Evolutionary conservation across 805 yeast species (phyloP).

Genomic region (Starmerella gropengiesseri): DNA sequence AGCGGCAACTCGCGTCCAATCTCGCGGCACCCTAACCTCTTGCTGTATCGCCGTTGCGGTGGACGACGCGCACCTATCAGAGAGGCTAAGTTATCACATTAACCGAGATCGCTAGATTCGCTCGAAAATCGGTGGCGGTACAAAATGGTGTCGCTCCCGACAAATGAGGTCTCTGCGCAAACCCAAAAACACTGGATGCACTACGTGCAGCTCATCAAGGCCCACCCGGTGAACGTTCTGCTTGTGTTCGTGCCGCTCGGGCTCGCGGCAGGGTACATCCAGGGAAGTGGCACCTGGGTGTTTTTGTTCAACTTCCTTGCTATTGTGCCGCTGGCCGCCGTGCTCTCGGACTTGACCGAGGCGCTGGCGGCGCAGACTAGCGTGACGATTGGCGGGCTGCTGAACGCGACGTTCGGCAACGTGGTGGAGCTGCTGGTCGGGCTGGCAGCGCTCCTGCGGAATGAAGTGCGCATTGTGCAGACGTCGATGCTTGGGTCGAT

Average conservation of each 20-base stretch:
- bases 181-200: neutral
- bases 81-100: too few species aligned
- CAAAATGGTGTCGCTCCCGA: slow-evolving; percentile 1
- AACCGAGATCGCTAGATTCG: too few species aligned
- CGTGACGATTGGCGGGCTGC: slow-evolving; percentile 84
- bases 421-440: slow-evolving; percentile 96
- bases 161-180: neutral
- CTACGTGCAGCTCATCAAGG: slow-evolving; percentile 13
- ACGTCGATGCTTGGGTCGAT: slow-evolving; percentile 96
- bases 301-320: slow-evolving; percentile 77
- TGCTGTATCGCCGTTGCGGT: too few species aligned
- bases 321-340: slow-evolving; percentile 86
- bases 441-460: slow-evolving; percentile 71
- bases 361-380: slow-evolving; percentile 81
- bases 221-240: slow-evolving; percentile 48
- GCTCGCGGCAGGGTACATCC: slow-evolving; percentile 52
- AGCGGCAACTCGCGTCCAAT: too few species aligned
- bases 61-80: too few species aligned
- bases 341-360: slow-evolving; percentile 87
- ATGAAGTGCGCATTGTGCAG: slow-evolving; percentile 88
- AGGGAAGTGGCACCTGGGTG: slow-evolving; percentile 44
- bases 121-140: too few species aligned
- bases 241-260: slow-evolving; percentile 82
- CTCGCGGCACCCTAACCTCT: too few species aligned
- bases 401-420: slow-evolving; percentile 95